Conservation (phyloP, 1,284 basidiomycete genomes). For the Dichomitus squalens region DNA sequence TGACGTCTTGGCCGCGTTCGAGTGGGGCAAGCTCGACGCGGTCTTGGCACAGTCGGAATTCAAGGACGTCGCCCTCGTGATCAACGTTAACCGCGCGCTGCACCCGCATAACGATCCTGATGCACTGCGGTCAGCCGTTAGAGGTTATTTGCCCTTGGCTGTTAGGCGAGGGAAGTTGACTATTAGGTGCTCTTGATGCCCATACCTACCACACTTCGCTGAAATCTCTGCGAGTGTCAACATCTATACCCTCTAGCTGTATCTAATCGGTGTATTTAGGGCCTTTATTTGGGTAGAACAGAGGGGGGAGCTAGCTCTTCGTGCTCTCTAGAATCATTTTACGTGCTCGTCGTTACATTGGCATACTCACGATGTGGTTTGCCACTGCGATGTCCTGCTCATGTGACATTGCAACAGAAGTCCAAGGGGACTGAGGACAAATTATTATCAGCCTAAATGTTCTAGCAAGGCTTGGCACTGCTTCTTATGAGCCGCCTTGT, state of each 20-base stretch:
- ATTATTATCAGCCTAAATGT: too few species aligned
- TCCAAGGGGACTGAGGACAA: too few species aligned
- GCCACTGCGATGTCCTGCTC: too few species aligned
- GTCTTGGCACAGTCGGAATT: slow-evolving; percentile 13
- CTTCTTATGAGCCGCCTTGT: too few species aligned
- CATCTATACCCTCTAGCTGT: not conserved
- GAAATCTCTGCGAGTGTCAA: too few species aligned
- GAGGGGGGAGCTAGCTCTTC: not conserved
- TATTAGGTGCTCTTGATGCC: slow-evolving; percentile 10
- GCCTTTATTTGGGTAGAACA: not conserved
- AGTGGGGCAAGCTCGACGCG: slow-evolving; percentile 22
- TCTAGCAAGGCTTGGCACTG: not conserved
- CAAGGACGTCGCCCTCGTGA: slow-evolving; percentile 9
- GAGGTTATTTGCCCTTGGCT: slow-evolving; percentile 12
- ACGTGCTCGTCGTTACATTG: too few species aligned
- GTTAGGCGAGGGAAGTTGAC: slow-evolving; percentile 15
- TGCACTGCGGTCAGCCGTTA: slow-evolving; percentile 11
- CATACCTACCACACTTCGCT: not conserved
- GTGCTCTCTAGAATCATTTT: not conserved
- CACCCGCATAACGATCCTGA: slow-evolving; percentile 18
- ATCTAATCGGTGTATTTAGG: not conserved
- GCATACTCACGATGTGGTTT: too few species aligned
- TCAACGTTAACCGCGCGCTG: slow-evolving; percentile 23
- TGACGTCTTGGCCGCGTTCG: slow-evolving; percentile 17
- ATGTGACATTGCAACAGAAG: too few species aligned